phyloP scores from a whole-genome alignment of 1,284 basidiomycete genomes.

The Ceratobasidium theobromae region DNA sequence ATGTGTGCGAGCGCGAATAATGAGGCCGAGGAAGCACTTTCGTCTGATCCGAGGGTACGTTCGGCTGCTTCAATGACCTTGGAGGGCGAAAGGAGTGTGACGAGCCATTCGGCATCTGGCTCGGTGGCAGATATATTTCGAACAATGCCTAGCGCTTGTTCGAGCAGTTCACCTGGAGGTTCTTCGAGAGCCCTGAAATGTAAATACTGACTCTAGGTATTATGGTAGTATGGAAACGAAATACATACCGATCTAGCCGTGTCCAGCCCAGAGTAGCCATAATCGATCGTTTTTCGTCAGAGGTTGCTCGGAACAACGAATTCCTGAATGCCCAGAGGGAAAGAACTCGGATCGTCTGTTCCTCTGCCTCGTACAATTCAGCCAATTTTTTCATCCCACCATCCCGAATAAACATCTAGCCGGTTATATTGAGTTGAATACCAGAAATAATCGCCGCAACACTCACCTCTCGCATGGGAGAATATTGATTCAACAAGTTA shows the following conservation, averaged over 20 bases:
- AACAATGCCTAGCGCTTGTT: slow-evolving; percentile 18
- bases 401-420: slow-evolving; percentile 28
- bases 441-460: neutral
- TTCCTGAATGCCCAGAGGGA: slow-evolving; percentile 25
- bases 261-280: neutral
- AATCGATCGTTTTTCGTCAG: neutral
- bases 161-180: slow-evolving; percentile 1
- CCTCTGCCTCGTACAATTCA: slow-evolving; percentile 9
- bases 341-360: slow-evolving; percentile 1
- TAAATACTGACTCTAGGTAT: no score
- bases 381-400: slow-evolving; percentile 5
- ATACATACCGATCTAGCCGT: slow-evolving; percentile 2
- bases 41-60: slow-evolving; percentile 6
- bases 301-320: slow-evolving; percentile 3
- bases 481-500: slow-evolving; percentile 26
- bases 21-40: neutral
- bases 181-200: slow-evolving; percentile 5
- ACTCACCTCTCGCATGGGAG: slow-evolving; percentile 27
- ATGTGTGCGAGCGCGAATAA: slow-evolving; percentile 11
- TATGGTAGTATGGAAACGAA: neutral
- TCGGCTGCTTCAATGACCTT: slow-evolving; percentile 1
- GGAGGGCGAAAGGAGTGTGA: neutral
- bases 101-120: slow-evolving; percentile 26
- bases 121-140: slow-evolving; percentile 4
- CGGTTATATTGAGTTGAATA: neutral